Evolutionary conservation across 306 rosid species (phyloP).

Genomic region (Gynostemma pentaphyllum): DNA sequence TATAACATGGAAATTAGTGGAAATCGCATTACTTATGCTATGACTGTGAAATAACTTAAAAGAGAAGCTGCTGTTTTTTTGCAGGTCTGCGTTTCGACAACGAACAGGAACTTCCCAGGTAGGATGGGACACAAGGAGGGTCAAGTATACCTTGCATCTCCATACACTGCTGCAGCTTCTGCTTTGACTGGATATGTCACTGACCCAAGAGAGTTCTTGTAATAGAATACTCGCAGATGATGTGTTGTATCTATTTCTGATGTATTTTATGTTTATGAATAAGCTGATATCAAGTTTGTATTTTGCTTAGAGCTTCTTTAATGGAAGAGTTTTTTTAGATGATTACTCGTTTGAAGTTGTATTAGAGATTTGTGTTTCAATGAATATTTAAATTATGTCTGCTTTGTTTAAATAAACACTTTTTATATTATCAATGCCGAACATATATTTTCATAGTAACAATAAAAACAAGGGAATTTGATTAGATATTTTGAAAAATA

Average conservation of each 20-base stretch:
- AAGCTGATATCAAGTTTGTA: not conserved
- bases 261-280: not conserved
- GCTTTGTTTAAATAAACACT: too few relatives aligned
- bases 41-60: not conserved
- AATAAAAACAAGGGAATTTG: too few relatives aligned
- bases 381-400: too few relatives aligned
- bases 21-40: not conserved
- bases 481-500: too few relatives aligned
- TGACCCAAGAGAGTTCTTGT: conserved; percentile 92
- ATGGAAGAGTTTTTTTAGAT: too few relatives aligned
- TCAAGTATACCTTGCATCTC: conserved; percentile 82
- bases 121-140: conserved; percentile 99
- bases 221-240: conserved; percentile 17
- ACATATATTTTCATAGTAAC: too few relatives aligned
- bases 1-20: not conserved
- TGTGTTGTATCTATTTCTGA: not conserved
- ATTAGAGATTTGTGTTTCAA: too few relatives aligned
- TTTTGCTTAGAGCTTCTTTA: not conserved
- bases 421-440: too few relatives aligned
- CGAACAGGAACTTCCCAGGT: conserved; percentile 92
- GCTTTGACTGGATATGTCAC: conserved; percentile 92
- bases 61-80: not conserved
- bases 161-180: conserved; percentile 94
- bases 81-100: conserved; percentile 84
- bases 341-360: too few relatives aligned